A percentile compares a stretch with the other conserved stretches of the same genome.
phyloP scores from a whole-genome alignment of 495 filamentous ascomycete genomes.

The Penicillium pancosmium region DNA sequence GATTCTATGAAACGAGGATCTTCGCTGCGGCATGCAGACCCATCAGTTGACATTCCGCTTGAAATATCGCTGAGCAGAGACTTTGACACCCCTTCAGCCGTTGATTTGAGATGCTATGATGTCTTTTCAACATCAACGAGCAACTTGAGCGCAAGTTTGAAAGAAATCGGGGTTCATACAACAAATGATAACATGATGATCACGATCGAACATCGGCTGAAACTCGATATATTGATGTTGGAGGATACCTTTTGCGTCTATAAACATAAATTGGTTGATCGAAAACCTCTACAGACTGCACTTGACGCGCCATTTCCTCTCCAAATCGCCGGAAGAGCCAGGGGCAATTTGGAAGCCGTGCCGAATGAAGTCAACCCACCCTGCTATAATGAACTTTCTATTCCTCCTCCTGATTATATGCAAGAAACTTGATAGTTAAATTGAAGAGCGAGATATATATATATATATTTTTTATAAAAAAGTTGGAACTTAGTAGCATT shows the following conservation, averaged over 20 bases:
- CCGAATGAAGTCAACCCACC: conserved; percentile 4
- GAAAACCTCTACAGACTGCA: conserved; percentile 4
- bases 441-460: too few relatives aligned
- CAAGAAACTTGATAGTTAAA: neutral
- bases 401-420: conserved; percentile 9
- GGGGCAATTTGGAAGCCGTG: neutral
- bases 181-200: conserved; percentile 4
- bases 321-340: neutral
- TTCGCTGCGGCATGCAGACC: neutral
- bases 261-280: conserved; percentile 10
- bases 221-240: conserved; percentile 6
- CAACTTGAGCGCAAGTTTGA: neutral
- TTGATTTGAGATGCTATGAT: conserved; percentile 2
- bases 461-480: too few relatives aligned
- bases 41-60: conserved; percentile 5
- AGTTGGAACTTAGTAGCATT: neutral
- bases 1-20: neutral
- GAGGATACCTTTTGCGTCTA: conserved; percentile 13
- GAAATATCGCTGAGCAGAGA: conserved; percentile 1
- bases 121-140: neutral
- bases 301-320: conserved; percentile 11
- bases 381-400: conserved; percentile 9
- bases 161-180: neutral
- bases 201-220: conserved; percentile 10
- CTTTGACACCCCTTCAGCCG: neutral